Evolutionary conservation across 2,329 filamentous ascomycete species (phyloP), one percentile per base, ranked within the genome.

Genomic region (Paraphoma sp.): DNA sequence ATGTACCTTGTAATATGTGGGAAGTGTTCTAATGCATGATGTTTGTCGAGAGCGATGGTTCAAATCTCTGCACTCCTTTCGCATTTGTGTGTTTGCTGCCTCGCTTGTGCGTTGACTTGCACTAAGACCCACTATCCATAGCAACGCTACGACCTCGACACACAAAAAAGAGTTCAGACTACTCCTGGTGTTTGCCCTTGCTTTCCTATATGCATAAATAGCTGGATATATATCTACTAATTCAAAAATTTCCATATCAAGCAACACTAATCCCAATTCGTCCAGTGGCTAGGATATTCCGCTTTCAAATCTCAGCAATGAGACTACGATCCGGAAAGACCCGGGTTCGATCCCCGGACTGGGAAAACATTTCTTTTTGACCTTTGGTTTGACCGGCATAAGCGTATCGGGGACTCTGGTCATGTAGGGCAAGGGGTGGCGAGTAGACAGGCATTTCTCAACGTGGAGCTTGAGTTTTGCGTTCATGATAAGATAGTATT

Each of bases 201-300:
- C 33, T 10, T 36, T 36, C 14, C 33, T 7, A 2, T 23, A 23
- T 23, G 23, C 5, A 2, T 5, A 2, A 23, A 23, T 23, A 9
- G 4, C 10, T 3, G 11, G 51, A 49, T 51, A 52, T 46, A 49
- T 31, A 43, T 43, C 14, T 16, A 30, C 23, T 14, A 33, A 31
- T 48, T 2, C 6, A 7, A n/a, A n/a, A 30, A 23, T 17, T 18
- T 49, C 28, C 45, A 48, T 7, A 10, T 36, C 42, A 40, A 50
- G 36, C 29, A 55, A 36, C 29, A 55, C 29, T 46, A 31, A 48
- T 63, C 60, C 57, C 51, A 48, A 56, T 53, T 60, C 52, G 60
- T 63, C 60, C 51, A 58, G 54, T 31, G 60, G 60, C 48, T 62
- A 62, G 54, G 56, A 62, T 62, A 52, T 57, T 43, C 50, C 53